phyloP scores from a whole-genome alignment of 352 stramenopile species.

The Aphanomyces invadans region DNA sequence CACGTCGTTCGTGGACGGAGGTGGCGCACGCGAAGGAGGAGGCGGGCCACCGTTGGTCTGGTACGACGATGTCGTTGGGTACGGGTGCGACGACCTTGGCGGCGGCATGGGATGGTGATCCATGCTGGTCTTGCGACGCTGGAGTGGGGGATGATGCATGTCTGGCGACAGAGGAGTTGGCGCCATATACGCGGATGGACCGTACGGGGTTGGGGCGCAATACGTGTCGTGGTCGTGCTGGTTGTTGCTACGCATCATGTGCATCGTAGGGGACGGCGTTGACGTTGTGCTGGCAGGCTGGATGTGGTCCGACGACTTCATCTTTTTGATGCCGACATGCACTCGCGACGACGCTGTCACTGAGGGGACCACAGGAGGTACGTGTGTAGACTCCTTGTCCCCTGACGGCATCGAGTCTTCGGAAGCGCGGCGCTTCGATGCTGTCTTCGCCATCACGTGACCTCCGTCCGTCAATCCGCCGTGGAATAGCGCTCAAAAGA shows the following conservation, averaged over 20 bases:
- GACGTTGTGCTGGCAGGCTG: constrained; percentile 14
- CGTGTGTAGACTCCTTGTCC: background rate
- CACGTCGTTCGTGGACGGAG: background rate
- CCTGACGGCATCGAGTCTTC: background rate
- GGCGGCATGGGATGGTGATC: background rate
- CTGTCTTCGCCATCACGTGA: background rate
- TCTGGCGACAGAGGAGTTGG: constrained; percentile 7
- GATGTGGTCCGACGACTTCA: constrained; percentile 23
- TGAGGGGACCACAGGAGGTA: background rate
- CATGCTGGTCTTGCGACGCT: constrained; percentile 9
- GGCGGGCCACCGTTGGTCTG: background rate
- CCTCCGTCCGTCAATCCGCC: background rate
- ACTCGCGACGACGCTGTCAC: background rate
- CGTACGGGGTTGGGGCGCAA: constrained; percentile 16
- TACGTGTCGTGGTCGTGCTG: constrained; percentile 6
- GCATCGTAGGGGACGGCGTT: constrained; percentile 13
- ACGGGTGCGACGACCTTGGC: background rate
- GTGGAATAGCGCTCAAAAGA: constrained; percentile 12
- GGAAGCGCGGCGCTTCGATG: background rate
- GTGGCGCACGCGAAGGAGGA: background rate
- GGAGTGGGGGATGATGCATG: constrained; percentile 10
- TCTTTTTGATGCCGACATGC: background rate
- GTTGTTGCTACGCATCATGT: background rate
- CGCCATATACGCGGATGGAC: constrained; percentile 14
- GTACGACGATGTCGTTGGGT: background rate